Evolutionary conservation across 75 land plant species (phyloP).

Genomic region (Sequoiadendron giganteum): DNA sequence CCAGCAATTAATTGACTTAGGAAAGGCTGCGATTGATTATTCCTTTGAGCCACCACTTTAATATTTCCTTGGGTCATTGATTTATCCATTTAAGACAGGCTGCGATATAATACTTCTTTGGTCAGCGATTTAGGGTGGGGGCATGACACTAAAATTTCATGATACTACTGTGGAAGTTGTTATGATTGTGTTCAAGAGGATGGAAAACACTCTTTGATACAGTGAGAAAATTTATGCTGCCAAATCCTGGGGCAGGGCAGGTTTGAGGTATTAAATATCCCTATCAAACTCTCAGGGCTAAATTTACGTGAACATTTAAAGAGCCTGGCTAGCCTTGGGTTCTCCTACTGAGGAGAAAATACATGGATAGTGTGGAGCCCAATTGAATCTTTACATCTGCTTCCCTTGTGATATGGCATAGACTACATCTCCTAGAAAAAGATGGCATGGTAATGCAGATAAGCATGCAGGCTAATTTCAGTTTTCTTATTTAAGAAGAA

Average conservation of each 20-base stretch:
- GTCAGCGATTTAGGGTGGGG: no score
- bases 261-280: not conserved
- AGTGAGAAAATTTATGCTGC: not conserved
- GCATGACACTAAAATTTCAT: not conserved
- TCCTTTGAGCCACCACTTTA: no score
- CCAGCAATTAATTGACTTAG: no score
- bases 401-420: not conserved
- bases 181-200: not conserved
- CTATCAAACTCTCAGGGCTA: not conserved
- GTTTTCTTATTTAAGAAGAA: not conserved
- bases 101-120: no score
- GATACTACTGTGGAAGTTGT: not conserved
- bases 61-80: no score
- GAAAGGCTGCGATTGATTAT: no score
- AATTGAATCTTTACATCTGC: not conserved
- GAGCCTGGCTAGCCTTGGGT: not conserved
- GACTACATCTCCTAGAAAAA: not conserved
- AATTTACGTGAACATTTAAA: not conserved
- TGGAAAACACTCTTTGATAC: not conserved
- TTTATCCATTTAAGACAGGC: no score
- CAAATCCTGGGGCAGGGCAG: not conserved
- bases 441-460: not conserved
- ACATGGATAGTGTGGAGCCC: not conserved
- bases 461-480: not conserved
- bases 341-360: not conserved